Percentiles rank a stretch among this genome's conserved stretches.
Conservation (phyloP, 371 early-diverging fungal genomes). For the Mortierella sp. region DNA sequence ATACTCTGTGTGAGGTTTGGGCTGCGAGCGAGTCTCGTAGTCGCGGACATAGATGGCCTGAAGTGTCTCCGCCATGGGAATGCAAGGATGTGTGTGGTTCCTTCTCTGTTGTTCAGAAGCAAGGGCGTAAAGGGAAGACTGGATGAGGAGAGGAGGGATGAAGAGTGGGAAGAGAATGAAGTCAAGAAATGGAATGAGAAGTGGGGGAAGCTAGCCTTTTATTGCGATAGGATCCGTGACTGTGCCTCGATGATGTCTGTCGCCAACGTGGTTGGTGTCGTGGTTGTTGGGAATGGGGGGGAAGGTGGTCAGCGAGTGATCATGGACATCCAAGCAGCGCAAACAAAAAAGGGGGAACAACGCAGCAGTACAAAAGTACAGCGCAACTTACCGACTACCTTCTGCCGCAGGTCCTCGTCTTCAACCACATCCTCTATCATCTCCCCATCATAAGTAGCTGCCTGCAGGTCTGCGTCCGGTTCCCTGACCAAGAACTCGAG, state of each 20-base stretch:
- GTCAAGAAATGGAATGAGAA: not conserved
- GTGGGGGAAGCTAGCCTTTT: no score
- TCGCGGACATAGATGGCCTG: slow-evolving; percentile 74
- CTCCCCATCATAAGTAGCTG: slow-evolving; percentile 45
- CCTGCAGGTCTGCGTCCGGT: slow-evolving; percentile 41
- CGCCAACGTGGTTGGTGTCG: no score
- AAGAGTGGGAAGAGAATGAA: not conserved
- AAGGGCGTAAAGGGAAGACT: no score
- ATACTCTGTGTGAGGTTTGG: slow-evolving; percentile 80
- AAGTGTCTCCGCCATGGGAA: slow-evolving; percentile 64
- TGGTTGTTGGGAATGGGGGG: not conserved
- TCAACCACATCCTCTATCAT: slow-evolving; percentile 49
- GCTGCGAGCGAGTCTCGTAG: slow-evolving; percentile 67
- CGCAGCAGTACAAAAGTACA: slow-evolving; percentile 1
- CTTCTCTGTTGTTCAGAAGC: not conserved
- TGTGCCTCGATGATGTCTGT: slow-evolving; percentile 30
- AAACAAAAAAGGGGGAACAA: not conserved
- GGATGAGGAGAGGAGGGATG: not conserved
- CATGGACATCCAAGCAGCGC: not conserved
- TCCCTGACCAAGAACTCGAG: slow-evolving; percentile 55
- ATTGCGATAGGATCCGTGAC: slow-evolving; percentile 16
- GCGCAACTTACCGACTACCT: slow-evolving; percentile 37
- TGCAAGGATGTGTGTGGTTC: not conserved
- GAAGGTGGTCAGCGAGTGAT: not conserved
- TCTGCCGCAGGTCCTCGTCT: slow-evolving; percentile 47